These are phyloP conservation scores for Piper longum DNA, from an alignment of 164 flowering plant species.

Conservation along the genomic window DNA sequence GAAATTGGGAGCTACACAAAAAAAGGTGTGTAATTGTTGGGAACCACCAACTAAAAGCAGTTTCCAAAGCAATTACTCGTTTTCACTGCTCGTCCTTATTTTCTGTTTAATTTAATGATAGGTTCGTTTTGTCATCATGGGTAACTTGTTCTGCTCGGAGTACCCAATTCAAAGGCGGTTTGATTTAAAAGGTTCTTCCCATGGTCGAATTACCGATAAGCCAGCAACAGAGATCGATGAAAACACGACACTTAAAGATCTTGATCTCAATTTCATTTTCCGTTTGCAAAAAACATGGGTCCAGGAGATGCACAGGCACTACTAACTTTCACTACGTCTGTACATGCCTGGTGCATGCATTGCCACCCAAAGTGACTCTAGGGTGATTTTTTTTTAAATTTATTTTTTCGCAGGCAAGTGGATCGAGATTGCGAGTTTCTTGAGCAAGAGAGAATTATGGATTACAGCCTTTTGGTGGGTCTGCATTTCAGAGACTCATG, in stretches of 20 bases:
- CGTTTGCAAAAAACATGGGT: constrained; percentile 38
- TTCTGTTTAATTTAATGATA: constrained; percentile 12
- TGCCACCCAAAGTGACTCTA: neutral
- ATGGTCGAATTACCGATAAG: constrained; percentile 48
- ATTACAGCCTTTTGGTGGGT: constrained; percentile 78
- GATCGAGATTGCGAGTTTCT: constrained; percentile 83
- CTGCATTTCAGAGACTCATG: constrained; percentile 58
- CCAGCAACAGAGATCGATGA: constrained; percentile 39
- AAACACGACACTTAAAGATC: constrained; percentile 56
- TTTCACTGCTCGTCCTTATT: neutral
- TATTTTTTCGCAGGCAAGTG: constrained; percentile 52
- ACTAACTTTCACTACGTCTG: neutral
- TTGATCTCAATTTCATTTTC: constrained; percentile 47
- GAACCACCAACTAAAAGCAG: neutral
- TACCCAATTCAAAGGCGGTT: constrained; percentile 42
- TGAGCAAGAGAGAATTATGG: constrained; percentile 88
- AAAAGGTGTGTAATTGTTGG: constrained; percentile 34
- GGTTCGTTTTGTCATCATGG: constrained; percentile 61
- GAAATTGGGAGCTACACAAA: constrained; percentile 58
- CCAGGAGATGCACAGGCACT: constrained; percentile 36
- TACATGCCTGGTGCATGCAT: neutral
- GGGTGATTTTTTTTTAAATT: neutral
- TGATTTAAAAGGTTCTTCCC: constrained; percentile 58
- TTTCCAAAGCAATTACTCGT: neutral
- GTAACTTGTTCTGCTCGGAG: constrained; percentile 50